phyloP scores from a whole-genome alignment of 2,329 filamentous ascomycete genomes.

The Claviceps lovelessii region DNA sequence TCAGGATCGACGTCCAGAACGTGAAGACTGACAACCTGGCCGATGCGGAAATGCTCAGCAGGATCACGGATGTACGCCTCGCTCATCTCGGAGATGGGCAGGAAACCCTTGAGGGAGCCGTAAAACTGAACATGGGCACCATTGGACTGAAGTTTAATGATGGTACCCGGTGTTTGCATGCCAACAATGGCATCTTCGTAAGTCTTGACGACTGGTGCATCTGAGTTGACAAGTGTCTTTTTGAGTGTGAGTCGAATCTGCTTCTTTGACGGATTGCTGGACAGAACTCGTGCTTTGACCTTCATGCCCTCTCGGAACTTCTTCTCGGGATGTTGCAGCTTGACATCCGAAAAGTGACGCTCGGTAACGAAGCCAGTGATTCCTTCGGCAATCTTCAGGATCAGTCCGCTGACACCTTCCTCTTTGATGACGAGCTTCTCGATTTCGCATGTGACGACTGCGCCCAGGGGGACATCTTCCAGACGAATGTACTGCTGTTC shows the following conservation, averaged over 20 bases:
- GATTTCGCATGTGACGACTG: constrained; percentile 66
- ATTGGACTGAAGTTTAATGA: constrained; percentile 62
- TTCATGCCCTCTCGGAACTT: constrained; percentile 81
- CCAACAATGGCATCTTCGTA: constrained; percentile 63
- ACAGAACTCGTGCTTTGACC: constrained; percentile 75
- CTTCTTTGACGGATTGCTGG: constrained; percentile 58
- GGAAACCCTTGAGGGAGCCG: constrained; percentile 65
- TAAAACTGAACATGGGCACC: constrained; percentile 93
- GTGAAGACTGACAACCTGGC: constrained; percentile 84
- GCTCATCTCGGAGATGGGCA: constrained; percentile 94
- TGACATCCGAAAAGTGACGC: constrained; percentile 76
- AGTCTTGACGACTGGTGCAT: constrained; percentile 61
- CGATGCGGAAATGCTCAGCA: constrained; percentile 72
- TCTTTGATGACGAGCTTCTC: constrained; percentile 71
- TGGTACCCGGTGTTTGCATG: constrained; percentile 69
- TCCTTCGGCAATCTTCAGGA: constrained; percentile 72
- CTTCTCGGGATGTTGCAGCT: constrained; percentile 83
- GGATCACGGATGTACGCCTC: constrained; percentile 89
- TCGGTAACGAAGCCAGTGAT: constrained; percentile 82
- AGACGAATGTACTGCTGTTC: constrained; percentile 83
- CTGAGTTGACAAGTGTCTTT: constrained; percentile 86
- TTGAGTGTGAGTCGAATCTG: constrained; percentile 82
- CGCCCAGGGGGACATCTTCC: constrained; percentile 74
- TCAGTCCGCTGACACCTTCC: constrained; percentile 64
- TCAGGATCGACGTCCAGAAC: constrained; percentile 67